Percentiles rank a stretch among this genome's conserved stretches.
These are phyloP conservation scores for Zalaria sp. DNA, from an alignment of 2,329 filamentous ascomycete genomes.

Conservation along the genomic window DNA sequence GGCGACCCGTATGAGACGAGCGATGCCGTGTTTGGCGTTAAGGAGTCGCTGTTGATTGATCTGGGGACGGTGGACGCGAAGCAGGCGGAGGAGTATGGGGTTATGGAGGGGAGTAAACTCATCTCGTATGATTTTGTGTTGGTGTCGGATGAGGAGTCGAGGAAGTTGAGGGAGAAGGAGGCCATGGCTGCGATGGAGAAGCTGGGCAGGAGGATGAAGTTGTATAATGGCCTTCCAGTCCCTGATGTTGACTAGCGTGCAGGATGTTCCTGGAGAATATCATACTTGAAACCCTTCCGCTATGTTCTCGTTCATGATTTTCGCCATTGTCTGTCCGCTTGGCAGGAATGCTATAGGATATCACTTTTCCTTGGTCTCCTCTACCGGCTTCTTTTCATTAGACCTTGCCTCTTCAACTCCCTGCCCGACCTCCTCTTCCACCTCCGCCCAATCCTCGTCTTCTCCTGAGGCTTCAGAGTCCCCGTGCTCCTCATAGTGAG, in stretches of 20 bases:
- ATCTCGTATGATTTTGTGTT: conserved; percentile 60
- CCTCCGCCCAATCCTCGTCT: too few relatives aligned
- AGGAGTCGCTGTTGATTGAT: conserved; percentile 63
- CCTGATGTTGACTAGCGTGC: conserved; percentile 45
- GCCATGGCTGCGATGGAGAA: conserved; percentile 53
- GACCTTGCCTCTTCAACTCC: too few relatives aligned
- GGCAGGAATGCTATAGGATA: too few relatives aligned
- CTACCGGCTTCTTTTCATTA: too few relatives aligned
- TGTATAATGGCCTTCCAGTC: conserved; percentile 63
- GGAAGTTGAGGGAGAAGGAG: conserved; percentile 48
- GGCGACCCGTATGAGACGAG: conserved; percentile 71
- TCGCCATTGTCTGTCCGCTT: too few relatives aligned
- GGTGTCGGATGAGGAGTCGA: conserved; percentile 56
- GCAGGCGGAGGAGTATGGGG: conserved; percentile 43
- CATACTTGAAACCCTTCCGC: too few relatives aligned
- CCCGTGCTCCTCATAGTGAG: too few relatives aligned
- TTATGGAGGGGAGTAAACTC: conserved; percentile 45
- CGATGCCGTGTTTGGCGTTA: conserved; percentile 79
- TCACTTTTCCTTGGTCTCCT: too few relatives aligned
- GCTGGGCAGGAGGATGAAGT: conserved; percentile 54
- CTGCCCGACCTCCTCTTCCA: too few relatives aligned
- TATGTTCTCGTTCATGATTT: too few relatives aligned
- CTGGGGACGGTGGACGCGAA: conserved; percentile 37
- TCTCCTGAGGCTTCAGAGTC: too few relatives aligned
- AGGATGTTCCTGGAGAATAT: too few relatives aligned